Base-by-base conservation (phyloP, 139 green algal species). In the Zygnema cylindricum region DNA sequence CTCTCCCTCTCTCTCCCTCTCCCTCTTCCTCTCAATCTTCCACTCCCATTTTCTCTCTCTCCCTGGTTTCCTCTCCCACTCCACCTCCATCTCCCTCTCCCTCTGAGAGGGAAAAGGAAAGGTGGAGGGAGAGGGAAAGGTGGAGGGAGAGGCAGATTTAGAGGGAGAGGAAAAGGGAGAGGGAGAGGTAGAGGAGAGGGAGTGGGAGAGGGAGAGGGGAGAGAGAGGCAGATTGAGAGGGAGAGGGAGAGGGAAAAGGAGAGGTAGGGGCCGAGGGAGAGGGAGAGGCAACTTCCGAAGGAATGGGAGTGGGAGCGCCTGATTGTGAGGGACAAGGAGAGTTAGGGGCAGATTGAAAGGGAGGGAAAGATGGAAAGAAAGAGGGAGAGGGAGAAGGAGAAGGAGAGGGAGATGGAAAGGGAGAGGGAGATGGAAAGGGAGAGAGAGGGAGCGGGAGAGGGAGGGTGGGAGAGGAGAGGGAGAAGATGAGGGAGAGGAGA, bases 181-280 rank as follows among this genome's bases (percentile, higher is more conserved):
- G 76, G 76, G n/a, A 82, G 30, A 3, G 63, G 32, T 43, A 82
- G 76, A 33, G n/a, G 76, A 82, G 76, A 7, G 63, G 43, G 76
- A 69, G 7, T 7, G 7, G 71, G 11, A 79, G 71, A 42, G 36
- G 71, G 11, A 11, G 71, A 79, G 71, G 71, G 7, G 49, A 63
- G 16, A 16, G 49, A 63, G 49, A 63, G 16, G 49, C 7, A 63
- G 49, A 16, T 7, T 63, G 49, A 16, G 49, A 63, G 16, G 49
- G 49, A 63, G 49, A 16, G 16, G 16, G 16, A 63, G 49, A 16
- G 16, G 49, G 49, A 16, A 63, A 63, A 16, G 49, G 49, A 63
- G 49, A 63, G 49, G 16, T 7, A 63, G 16, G 49, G 16, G 49
- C 16, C 7, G 49, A 63, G 7, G 49, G 49, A 25, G 49, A 16